Percentiles rank a stretch among this genome's conserved stretches.
phyloP scores from a whole-genome alignment of 139 green algal genomes.

The Dunaliella sp. region DNA sequence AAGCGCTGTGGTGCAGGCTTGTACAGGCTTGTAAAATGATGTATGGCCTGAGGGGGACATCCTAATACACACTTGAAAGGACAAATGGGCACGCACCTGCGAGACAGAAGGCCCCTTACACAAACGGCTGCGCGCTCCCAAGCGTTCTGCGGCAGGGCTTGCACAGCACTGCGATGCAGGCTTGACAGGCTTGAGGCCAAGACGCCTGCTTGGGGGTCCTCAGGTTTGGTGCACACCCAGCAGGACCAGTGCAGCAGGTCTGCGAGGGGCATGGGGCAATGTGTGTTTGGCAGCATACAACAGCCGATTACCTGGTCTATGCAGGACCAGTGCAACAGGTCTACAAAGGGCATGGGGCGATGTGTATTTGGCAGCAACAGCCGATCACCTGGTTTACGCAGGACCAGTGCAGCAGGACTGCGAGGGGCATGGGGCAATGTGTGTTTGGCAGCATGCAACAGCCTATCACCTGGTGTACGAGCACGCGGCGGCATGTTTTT shows the following conservation, averaged over 20 bases:
- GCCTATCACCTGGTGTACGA: too few relatives aligned
- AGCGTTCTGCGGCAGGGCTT: not conserved
- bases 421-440: too few relatives aligned
- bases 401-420: slow-evolving; percentile 28
- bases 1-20: too few relatives aligned
- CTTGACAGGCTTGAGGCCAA: slow-evolving; percentile 25
- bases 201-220: slow-evolving; percentile 26
- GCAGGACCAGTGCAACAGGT: slow-evolving; percentile 18
- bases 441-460: too few relatives aligned
- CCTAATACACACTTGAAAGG: too few relatives aligned
- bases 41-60: too few relatives aligned
- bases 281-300: too few relatives aligned
- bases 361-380: too few relatives aligned
- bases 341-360: too few relatives aligned
- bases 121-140: slow-evolving; percentile 5
- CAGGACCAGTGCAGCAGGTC: slow-evolving; percentile 22
- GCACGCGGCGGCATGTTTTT: slow-evolving; percentile 15
- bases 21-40: too few relatives aligned
- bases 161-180: not conserved
- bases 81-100: not conserved
- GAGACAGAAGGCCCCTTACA: slow-evolving; percentile 20
- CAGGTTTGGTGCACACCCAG: slow-evolving; percentile 23
- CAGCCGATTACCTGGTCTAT: too few relatives aligned
- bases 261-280: too few relatives aligned
- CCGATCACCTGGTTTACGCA: slow-evolving; percentile 14